A percentile compares a stretch with the other conserved stretches of the same genome.
Evolutionary conservation across 805 yeast species (phyloP).

Genomic region (Saccharomyces jurei): DNA sequence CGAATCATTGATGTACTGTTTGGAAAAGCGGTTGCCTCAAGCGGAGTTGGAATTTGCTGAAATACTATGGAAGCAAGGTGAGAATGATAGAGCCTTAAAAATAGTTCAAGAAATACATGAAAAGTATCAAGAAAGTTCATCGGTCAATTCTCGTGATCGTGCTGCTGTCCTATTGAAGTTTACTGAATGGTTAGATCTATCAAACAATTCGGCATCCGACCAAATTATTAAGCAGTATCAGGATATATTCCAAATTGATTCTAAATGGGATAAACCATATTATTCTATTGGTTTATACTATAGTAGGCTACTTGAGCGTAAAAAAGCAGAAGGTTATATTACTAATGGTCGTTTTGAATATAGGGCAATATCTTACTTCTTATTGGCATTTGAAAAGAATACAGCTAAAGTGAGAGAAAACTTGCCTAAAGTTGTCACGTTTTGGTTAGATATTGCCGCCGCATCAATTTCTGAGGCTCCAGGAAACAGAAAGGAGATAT

Average conservation of each 20-base stretch:
- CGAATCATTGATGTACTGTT: slow-evolving; percentile 49
- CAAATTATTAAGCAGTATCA: slow-evolving; percentile 64
- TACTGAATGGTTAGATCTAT: slow-evolving; percentile 80
- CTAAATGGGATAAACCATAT: slow-evolving; percentile 68
- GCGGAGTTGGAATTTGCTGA: slow-evolving; percentile 73
- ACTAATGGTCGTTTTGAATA: slow-evolving; percentile 26
- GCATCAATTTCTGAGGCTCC: slow-evolving; percentile 20
- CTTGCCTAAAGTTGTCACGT: slow-evolving; percentile 78
- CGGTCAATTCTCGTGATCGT: slow-evolving; percentile 20
- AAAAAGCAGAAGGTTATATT: slow-evolving; percentile 33
- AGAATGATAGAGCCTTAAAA: slow-evolving; percentile 74
- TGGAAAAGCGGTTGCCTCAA: slow-evolving; percentile 26
- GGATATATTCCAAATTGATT: slow-evolving; percentile 46
- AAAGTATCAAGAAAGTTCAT: slow-evolving; percentile 9
- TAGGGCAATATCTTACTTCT: slow-evolving; percentile 25
- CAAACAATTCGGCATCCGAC: slow-evolving; percentile 73
- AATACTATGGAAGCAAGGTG: slow-evolving; percentile 83
- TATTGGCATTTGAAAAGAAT: slow-evolving; percentile 31
- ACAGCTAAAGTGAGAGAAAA: slow-evolving; percentile 69
- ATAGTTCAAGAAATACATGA: slow-evolving; percentile 36
- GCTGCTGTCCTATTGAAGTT: slow-evolving; percentile 57
- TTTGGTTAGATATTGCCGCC: slow-evolving; percentile 76
- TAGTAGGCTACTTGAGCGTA: slow-evolving; percentile 68
- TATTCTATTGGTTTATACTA: slow-evolving; percentile 74
- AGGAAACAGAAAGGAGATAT: slow-evolving; percentile 21